Evolutionary conservation across 1,284 basidiomycete species (phyloP), one percentile per base, ranked within the genome.

Genomic region (Boletus holoroseus): DNA sequence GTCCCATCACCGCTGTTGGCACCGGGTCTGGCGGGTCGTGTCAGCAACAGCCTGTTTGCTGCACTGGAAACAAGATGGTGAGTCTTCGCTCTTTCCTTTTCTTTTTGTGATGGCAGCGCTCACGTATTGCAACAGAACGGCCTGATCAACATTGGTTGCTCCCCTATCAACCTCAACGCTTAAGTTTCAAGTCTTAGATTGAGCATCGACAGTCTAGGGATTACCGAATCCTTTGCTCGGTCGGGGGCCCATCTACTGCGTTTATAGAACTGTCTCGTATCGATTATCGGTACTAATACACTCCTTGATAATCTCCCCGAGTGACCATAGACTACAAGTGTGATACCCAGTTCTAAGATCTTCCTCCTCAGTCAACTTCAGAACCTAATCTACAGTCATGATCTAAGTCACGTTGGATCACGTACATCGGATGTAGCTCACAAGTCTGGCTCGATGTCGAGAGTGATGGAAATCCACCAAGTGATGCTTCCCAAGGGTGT

Each of bases 31-130:
- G 58, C 28, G 47, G 49, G 2, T 3, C 12, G 3, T 50, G 54
- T 35, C 38, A 51, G 9, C 56, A 61, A 18, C 56, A 62, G 39
- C 55, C 68, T 7, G 64, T 67, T 13, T 69, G 68, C 59, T 69
- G 68, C 51, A 52, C 47, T 13, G 44, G 43, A 42, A 63, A 62
- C 47, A 41, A 3, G n/a, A 47, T 58, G 13, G 61, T 52, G 20
- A 32, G 58, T 28, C 4, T 8, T n/a, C 16, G 7, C 15, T 12
- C 0, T 24, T 9, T 3, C 2, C 0, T 27, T 3, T 13, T 4
- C 3, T 12, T 3, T 22, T 9, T 3, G 7, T n/a, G 12, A 11
- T 26, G 3, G 3, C 0, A 9, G 0, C 15, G 7, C 7, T 42
- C 8, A 42, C 0, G 0, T 7, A 5, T 39, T 5, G 2, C 18